phyloP scores from a whole-genome alignment of 148 eudicot species.

The Vaccinium vitisidaea region DNA sequence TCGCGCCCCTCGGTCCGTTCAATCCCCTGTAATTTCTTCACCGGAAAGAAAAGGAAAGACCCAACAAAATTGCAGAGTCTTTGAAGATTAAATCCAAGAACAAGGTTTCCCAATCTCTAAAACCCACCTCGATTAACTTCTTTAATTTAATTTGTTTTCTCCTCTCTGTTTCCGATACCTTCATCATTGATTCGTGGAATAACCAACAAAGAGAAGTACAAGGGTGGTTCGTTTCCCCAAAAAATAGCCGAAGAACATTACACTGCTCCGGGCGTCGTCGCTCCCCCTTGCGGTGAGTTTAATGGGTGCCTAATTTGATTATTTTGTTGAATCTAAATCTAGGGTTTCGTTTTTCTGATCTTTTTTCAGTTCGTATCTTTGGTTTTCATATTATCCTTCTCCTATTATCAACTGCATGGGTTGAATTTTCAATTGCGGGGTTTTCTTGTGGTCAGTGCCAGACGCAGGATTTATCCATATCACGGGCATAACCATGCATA shows the following conservation, averaged over 20 bases:
- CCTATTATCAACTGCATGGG: neutral
- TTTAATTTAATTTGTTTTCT: neutral
- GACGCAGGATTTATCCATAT: too few relatives aligned
- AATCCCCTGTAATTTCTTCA: neutral
- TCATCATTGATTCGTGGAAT: neutral
- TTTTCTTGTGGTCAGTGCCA: neutral
- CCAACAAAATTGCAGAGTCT: neutral
- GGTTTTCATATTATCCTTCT: neutral
- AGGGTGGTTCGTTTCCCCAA: neutral
- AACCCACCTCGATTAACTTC: neutral
- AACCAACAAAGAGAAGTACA: neutral
- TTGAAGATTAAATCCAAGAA: neutral
- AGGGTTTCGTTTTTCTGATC: neutral
- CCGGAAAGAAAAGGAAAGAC: neutral
- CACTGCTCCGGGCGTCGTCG: too few relatives aligned
- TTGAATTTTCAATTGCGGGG: neutral
- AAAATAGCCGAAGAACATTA: neutral
- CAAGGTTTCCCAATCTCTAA: neutral
- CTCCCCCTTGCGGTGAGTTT: neutral
- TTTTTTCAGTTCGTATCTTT: neutral
- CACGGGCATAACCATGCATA: too few relatives aligned
- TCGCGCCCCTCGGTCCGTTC: slow-evolving; percentile 4
- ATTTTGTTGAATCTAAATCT: neutral
- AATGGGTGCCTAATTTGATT: neutral
- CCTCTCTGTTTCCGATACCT: neutral